Base-by-base conservation (phyloP, 139 green algal genomes). In the Chlamydomonas sp. region DNA sequence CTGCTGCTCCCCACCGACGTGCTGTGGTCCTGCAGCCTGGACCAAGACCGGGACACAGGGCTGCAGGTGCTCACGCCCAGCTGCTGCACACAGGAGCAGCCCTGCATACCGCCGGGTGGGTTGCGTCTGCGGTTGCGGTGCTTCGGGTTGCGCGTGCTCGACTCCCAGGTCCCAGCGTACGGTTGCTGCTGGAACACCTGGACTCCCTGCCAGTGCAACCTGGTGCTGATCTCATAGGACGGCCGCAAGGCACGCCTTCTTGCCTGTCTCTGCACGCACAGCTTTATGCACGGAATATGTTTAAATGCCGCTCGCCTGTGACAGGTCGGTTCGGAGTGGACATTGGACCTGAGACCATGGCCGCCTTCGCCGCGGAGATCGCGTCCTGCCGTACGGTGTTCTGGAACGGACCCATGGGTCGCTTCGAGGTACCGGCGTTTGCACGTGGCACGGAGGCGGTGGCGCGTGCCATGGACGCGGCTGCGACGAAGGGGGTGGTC, bases 371-470 rank as follows among this genome's bases (percentile, higher is more conserved):
- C 5, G 66, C 73, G 1, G 90, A 85, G 17, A 80, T 95, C 20
- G 20, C 61, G 63, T 10, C 14, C 59, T 94, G 91, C 87, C 68
- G 67, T 6, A 95, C 93, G 9, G 78, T 95, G 16, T 94, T 95
- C 31, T 95, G 93, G 93, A 95, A 95, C 80, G 93, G 93, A 2
- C 93, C 93, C 3, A 93, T 95, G 90, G 93, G 93, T 62, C 69
- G 80, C 80, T 85, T 89, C 12, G 85, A 93, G 78, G 91, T 93
- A 67, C 85, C 90, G 5, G 86, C 81, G 66, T 95, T 93, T 79
- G 84, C 78, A 4, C 15, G 0, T 2, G 91, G 90, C 15, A 95
- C 91, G 0, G 4, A 87, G n/a, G 89, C 84, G 0, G 64, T 95
- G 15, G 88, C 90, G 3, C n/a, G 63, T 14, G 88, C 91, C 0